Conservation (phyloP, 73 alveolate genomes). For the Paramecium primaurelia region DNA sequence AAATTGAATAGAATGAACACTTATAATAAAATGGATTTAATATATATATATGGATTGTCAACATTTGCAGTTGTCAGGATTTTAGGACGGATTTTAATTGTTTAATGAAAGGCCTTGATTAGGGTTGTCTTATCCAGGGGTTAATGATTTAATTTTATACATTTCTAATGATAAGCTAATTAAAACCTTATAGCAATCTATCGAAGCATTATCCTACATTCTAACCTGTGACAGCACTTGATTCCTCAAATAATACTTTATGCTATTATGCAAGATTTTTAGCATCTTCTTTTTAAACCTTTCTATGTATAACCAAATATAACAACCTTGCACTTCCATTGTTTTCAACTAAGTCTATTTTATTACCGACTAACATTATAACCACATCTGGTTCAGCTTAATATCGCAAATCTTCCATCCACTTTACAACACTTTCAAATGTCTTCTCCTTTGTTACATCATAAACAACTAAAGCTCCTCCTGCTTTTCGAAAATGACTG, state of each 20-base stretch:
- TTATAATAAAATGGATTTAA: not conserved
- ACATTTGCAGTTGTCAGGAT: slow-evolving; percentile 19
- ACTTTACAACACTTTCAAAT: slow-evolving; percentile 73
- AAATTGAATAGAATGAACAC: not conserved
- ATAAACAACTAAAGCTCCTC: slow-evolving; percentile 85
- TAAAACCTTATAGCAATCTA: slow-evolving; percentile 78
- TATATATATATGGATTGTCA: not conserved
- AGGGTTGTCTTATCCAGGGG: not conserved
- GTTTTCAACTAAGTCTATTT: slow-evolving; percentile 85
- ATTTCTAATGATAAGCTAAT: not conserved
- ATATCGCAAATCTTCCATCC: slow-evolving; percentile 77
- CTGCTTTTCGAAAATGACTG: slow-evolving; percentile 82
- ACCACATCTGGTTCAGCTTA: slow-evolving; percentile 96
- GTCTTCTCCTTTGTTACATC: slow-evolving; percentile 80
- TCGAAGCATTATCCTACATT: slow-evolving; percentile 88
- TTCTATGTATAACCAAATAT: slow-evolving; percentile 61
- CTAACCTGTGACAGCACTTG: slow-evolving; percentile 86
- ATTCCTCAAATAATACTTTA: slow-evolving; percentile 83
- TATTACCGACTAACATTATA: slow-evolving; percentile 93
- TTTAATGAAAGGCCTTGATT: not conserved
- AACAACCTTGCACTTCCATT: slow-evolving; percentile 61
- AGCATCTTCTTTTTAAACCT: slow-evolving; percentile 85
- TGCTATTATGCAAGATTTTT: slow-evolving; percentile 80
- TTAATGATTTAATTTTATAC: not conserved
- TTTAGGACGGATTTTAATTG: not conserved